Conservation (phyloP, 768 basidiomycete species). For the Trametes maxima region DNA sequence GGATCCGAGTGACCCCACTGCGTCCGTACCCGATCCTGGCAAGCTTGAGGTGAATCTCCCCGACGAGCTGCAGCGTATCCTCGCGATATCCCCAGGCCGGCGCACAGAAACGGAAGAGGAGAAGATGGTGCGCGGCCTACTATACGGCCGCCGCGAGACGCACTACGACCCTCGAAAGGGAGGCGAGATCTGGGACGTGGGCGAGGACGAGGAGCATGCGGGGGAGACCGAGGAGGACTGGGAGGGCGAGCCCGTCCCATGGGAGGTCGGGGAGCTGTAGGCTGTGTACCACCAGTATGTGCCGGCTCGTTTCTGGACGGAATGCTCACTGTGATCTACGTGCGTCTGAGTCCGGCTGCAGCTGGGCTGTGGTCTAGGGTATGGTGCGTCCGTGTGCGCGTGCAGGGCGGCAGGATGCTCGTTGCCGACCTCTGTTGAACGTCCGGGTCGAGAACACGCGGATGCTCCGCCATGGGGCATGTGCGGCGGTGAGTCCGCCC, state of each 20-base stretch:
- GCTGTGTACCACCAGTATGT: slow-evolving; percentile 23
- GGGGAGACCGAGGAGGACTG: slow-evolving; percentile 47
- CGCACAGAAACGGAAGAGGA: slow-evolving; percentile 39
- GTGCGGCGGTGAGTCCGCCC: too few relatives aligned
- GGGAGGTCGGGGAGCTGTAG: slow-evolving; percentile 79
- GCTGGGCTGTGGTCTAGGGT: slow-evolving; percentile 19
- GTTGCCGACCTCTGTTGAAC: too few relatives aligned
- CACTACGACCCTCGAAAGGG: slow-evolving; percentile 65
- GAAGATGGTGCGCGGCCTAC: slow-evolving; percentile 56
- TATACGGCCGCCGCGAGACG: slow-evolving; percentile 57
- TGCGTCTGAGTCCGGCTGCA: neutral
- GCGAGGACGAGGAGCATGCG: slow-evolving; percentile 44
- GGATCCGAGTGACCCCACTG: slow-evolving; percentile 8
- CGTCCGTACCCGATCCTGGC: slow-evolving; percentile 13
- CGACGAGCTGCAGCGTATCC: slow-evolving; percentile 63
- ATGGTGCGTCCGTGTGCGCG: neutral
- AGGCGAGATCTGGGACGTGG: slow-evolving; percentile 56
- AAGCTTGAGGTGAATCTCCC: slow-evolving; percentile 59
- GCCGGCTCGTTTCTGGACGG: slow-evolving; percentile 15
- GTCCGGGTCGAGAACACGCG: too few relatives aligned
- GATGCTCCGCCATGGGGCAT: too few relatives aligned
- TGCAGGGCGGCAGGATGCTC: too few relatives aligned
- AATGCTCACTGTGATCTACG: slow-evolving; percentile 22
- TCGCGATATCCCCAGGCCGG: slow-evolving; percentile 55
- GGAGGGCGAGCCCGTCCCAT: slow-evolving; percentile 83